Conservation (phyloP, 225 moss, liverwort and hornwort species). For the Physcomitrellopsis africana region DNA sequence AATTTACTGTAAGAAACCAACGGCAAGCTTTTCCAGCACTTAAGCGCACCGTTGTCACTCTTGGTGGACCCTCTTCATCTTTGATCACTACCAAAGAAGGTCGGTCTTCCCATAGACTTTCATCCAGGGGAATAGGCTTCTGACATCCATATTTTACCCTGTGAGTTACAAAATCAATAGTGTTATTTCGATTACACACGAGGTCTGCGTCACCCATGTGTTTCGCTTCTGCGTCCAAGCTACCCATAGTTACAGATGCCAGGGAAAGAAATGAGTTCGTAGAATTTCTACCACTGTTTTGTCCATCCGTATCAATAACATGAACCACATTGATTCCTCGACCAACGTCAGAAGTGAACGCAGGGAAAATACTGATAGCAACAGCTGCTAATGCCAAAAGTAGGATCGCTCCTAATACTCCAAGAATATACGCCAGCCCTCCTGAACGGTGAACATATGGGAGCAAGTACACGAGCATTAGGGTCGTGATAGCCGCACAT, state of each 20-base stretch:
- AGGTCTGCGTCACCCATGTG: conserved; percentile 59
- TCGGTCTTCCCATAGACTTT: conserved; percentile 53
- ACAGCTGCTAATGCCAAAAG: conserved; percentile 53
- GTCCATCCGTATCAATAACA: conserved; percentile 61
- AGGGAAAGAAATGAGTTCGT: conserved; percentile 69
- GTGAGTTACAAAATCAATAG: conserved; percentile 68
- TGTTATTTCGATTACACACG: conserved; percentile 49
- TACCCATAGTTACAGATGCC: conserved; percentile 73
- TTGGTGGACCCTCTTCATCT: conserved; percentile 48
- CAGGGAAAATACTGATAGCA: conserved; percentile 59
- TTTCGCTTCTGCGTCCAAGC: conserved; percentile 58
- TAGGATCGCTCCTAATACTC: conserved; percentile 43
- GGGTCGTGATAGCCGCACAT: conserved; percentile 55
- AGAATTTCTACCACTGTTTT: conserved; percentile 26
- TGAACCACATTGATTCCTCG: conserved; percentile 81
- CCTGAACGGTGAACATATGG: conserved; percentile 84
- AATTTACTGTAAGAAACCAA: conserved; percentile 81
- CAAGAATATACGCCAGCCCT: conserved; percentile 59
- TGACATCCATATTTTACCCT: conserved; percentile 76
- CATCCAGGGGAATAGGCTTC: conserved; percentile 61
- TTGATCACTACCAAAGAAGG: conserved; percentile 55
- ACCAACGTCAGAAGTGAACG: conserved; percentile 72
- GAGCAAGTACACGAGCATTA: conserved; percentile 74
- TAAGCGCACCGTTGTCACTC: conserved; percentile 64
- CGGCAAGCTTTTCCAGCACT: conserved; percentile 56